A percentile compares a stretch with the other conserved stretches of the same genome.
Evolutionary conservation across 371 early-diverging fungal genomes (phyloP).

Genomic region (Mortierella sp.): DNA sequence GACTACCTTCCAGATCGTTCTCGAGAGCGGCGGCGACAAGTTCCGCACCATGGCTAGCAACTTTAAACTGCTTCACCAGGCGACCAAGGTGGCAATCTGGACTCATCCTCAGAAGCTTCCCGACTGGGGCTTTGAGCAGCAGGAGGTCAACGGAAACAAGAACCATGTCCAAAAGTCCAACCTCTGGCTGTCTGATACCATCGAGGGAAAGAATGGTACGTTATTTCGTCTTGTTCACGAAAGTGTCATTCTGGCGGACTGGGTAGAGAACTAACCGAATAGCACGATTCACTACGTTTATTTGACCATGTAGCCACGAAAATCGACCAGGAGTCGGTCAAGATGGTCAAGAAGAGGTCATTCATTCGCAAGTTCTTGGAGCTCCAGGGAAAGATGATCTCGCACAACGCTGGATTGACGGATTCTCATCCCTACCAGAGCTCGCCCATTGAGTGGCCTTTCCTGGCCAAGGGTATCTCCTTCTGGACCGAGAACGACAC

Average conservation of each 20-base stretch:
- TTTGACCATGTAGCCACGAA: conserved; percentile 20
- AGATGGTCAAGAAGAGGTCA: conserved; percentile 63
- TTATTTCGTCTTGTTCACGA: too few relatives aligned
- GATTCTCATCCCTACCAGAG: conserved; percentile 95
- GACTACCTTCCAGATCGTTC: conserved; percentile 75
- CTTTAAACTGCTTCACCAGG: conserved; percentile 80
- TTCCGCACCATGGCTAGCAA: conserved; percentile 69
- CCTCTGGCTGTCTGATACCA: conserved; percentile 82
- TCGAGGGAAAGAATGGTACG: conserved; percentile 75
- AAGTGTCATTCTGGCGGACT: too few relatives aligned
- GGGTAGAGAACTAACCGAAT: too few relatives aligned
- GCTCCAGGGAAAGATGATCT: conserved; percentile 90
- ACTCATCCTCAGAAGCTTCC: conserved; percentile 85
- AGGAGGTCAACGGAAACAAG: conserved; percentile 97
- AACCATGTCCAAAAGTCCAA: conserved; percentile 79
- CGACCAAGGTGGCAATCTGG: conserved; percentile 87
- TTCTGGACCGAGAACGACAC: conserved; percentile 88
- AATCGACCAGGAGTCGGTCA: conserved; percentile 46
- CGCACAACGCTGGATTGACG: conserved; percentile 92
- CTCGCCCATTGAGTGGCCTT: conserved; percentile 89
- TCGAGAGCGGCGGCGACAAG: conserved; percentile 65
- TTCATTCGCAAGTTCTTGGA: conserved; percentile 92
- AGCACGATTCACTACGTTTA: too few relatives aligned
- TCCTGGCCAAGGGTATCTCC: conserved; percentile 90
- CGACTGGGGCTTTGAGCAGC: conserved; percentile 95